These are phyloP conservation scores for Trichomonas vaginalis DNA, from an alignment of 208 protist species.

Conservation along the genomic window DNA sequence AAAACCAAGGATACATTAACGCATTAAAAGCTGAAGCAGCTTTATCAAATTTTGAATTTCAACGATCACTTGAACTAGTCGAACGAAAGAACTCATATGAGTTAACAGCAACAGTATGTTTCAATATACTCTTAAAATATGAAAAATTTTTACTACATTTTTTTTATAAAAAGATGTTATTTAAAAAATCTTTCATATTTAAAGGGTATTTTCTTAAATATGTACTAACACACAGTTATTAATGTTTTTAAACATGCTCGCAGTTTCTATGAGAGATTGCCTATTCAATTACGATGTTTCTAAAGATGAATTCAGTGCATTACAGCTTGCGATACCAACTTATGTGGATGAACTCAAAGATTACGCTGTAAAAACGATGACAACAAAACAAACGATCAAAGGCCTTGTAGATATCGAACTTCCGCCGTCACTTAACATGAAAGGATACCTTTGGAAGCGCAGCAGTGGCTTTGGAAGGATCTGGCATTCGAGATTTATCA, in stretches of 20 bases:
- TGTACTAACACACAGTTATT: constrained; percentile 5
- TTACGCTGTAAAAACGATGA: background rate
- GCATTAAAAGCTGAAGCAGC: background rate
- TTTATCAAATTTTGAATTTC: background rate
- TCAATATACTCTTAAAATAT: background rate
- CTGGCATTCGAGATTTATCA: background rate
- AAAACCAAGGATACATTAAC: background rate
- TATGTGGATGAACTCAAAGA: background rate
- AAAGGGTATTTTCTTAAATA: background rate
- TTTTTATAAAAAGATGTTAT: background rate
- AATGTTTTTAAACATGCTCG: background rate
- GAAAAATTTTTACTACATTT: background rate
- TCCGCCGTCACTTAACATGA: too few species aligned
- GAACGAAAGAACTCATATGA: background rate
- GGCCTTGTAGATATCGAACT: background rate
- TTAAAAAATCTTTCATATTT: background rate
- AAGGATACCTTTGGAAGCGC: too few species aligned
- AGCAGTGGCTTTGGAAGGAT: background rate
- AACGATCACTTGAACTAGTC: background rate
- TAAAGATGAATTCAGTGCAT: background rate
- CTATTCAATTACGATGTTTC: background rate
- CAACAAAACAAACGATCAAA: background rate
- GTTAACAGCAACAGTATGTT: background rate
- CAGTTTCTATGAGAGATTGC: background rate
- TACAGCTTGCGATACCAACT: background rate